phyloP scores from a whole-genome alignment of 2,329 filamentous ascomycete genomes.

The Paecilomyces dactylethromorphus region DNA sequence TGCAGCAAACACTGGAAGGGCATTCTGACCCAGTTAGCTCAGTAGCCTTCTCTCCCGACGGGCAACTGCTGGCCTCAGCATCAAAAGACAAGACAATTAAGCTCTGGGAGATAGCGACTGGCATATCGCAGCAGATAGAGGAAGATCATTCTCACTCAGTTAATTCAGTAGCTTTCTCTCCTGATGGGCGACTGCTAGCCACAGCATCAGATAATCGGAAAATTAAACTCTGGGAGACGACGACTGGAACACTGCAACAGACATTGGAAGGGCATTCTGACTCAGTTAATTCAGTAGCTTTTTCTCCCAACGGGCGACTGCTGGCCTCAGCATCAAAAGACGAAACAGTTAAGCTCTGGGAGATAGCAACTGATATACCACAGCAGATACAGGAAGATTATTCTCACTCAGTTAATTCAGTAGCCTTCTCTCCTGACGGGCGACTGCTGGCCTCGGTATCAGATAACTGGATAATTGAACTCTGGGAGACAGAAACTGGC shows the following conservation, averaged over 20 bases:
- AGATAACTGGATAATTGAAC: too few species aligned
- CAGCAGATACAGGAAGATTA: not conserved
- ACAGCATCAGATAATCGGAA: too few species aligned
- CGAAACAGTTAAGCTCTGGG: slow-evolving; percentile 7
- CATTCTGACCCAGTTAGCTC: not conserved
- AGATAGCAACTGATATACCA: slow-evolving; percentile 5
- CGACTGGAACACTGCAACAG: not conserved
- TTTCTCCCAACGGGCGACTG: not conserved
- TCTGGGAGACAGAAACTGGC: not conserved
- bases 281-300: too few species aligned
- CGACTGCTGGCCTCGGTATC: too few species aligned
- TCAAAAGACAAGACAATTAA: slow-evolving; percentile 5
- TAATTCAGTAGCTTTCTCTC: too few species aligned
- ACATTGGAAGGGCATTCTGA: slow-evolving; percentile 6
- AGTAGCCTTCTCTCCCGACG: not conserved
- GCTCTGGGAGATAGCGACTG: slow-evolving; percentile 10
- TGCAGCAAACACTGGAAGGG: slow-evolving; percentile 2
- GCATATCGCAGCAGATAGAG: slow-evolving; percentile 1
- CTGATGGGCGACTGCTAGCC: too few species aligned
- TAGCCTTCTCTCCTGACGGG: too few species aligned
- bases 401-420: too few species aligned
- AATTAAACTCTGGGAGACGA: not conserved
- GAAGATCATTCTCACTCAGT: too few species aligned
- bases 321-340: slow-evolving; percentile 12
- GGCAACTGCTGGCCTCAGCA: slow-evolving; percentile 10